Percentiles rank a stretch among this genome's conserved stretches.
phyloP scores from a whole-genome alignment of 2,329 filamentous ascomycete species.

The Microthyrium microscopicum region DNA sequence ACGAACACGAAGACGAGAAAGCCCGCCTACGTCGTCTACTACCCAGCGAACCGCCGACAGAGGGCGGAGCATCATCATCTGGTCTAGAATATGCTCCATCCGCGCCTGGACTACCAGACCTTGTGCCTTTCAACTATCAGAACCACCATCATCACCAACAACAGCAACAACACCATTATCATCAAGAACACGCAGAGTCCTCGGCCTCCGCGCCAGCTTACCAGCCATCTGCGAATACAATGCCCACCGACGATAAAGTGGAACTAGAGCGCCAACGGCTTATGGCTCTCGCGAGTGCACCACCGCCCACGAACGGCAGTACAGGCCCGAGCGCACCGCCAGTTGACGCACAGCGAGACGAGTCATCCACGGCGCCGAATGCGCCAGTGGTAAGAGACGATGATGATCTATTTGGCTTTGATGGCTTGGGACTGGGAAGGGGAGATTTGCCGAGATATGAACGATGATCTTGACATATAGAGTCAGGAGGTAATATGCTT shows the following conservation, averaged over 20 bases:
- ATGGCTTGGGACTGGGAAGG: slow-evolving; percentile 1
- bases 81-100: slow-evolving; percentile 17
- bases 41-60: slow-evolving; percentile 58
- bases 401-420: slow-evolving; percentile 6
- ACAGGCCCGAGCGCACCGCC: slow-evolving; percentile 2
- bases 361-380: slow-evolving; percentile 2
- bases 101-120: slow-evolving; percentile 13
- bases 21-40: slow-evolving; percentile 59
- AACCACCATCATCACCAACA: slow-evolving; percentile 11
- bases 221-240: slow-evolving; percentile 12
- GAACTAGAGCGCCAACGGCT: slow-evolving; percentile 44
- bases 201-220: slow-evolving; percentile 26
- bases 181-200: not conserved
- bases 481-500: no score
- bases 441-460: slow-evolving; percentile 8
- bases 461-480: no score
- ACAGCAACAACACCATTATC: not conserved
- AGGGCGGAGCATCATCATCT: slow-evolving; percentile 27
- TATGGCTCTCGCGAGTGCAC: slow-evolving; percentile 25
- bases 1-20: slow-evolving; percentile 62
- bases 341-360: not conserved
- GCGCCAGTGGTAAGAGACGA: slow-evolving; percentile 7
- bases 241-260: slow-evolving; percentile 54
- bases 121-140: slow-evolving; percentile 5
- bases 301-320: slow-evolving; percentile 11